Evolutionary conservation across 75 land plant species (phyloP).

Genomic region (Picea glauca): DNA sequence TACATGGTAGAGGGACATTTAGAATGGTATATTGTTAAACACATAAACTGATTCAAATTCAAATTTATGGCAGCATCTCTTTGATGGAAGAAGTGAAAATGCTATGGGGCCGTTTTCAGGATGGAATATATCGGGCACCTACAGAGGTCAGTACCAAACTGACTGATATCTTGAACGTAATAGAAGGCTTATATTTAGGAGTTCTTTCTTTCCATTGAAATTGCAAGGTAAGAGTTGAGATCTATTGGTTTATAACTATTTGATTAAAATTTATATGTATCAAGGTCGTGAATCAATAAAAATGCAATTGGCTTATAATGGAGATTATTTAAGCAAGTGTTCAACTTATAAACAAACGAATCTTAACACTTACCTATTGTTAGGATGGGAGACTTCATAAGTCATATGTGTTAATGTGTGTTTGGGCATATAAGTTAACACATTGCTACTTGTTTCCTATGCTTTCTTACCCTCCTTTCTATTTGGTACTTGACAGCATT

Average conservation of each 20-base stretch:
- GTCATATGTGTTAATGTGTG: not conserved
- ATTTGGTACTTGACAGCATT: not conserved
- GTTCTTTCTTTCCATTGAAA: not conserved
- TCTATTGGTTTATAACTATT: not conserved
- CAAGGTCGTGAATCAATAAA: not conserved
- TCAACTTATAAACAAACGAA: not conserved
- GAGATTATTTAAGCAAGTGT: not conserved
- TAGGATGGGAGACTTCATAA: not conserved
- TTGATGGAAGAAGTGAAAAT: slow-evolving; percentile 44
- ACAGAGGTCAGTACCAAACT: slow-evolving; percentile 61
- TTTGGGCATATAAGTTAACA: not conserved
- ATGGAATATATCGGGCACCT: slow-evolving; percentile 94
- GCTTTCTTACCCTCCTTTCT: not conserved
- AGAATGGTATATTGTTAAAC: not conserved
- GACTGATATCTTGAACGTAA: not conserved
- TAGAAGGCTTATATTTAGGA: slow-evolving; percentile 1
- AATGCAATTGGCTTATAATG: not conserved
- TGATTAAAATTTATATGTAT: not conserved
- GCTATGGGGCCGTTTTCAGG: slow-evolving; percentile 62
- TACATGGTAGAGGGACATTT: not conserved
- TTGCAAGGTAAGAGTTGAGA: not conserved
- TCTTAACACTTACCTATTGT: not conserved
- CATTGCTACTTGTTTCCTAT: not conserved
- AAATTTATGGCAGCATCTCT: slow-evolving; percentile 14
- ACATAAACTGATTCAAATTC: slow-evolving; percentile 7